Evolutionary conservation across 805 yeast genomes (phyloP).

Genomic region (Isabelozyma gotoi): DNA sequence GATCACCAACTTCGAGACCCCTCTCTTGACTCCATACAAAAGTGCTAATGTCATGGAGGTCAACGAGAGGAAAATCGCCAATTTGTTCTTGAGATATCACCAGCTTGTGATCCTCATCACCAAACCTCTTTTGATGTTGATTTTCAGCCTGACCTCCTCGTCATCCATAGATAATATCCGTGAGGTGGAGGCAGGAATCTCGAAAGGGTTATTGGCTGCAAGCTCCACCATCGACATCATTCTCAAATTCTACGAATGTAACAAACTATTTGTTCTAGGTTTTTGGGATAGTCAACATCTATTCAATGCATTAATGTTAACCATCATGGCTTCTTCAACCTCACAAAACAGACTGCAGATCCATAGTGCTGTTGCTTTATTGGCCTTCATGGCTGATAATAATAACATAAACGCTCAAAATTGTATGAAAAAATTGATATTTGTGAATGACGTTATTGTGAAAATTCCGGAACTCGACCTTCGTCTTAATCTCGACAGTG

Average conservation of each 20-base stretch:
- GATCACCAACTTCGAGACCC: slow-evolving; percentile 30
- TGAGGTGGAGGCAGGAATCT: slow-evolving; percentile 24
- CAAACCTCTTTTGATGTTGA: slow-evolving; percentile 33
- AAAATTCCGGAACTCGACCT: slow-evolving; percentile 23
- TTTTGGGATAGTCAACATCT: slow-evolving; percentile 43
- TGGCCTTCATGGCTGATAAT: slow-evolving; percentile 32
- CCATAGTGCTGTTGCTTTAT: slow-evolving; percentile 26
- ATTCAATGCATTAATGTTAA: slow-evolving; percentile 28
- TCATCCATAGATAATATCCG: slow-evolving; percentile 19
- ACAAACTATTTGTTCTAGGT: slow-evolving; percentile 33
- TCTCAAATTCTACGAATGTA: slow-evolving; percentile 23
- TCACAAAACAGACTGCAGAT: slow-evolving; percentile 14
- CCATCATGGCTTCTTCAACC: slow-evolving; percentile 25
- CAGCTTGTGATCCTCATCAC: slow-evolving; percentile 31
- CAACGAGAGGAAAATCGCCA: slow-evolving; percentile 27
- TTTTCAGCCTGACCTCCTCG: slow-evolving; percentile 23
- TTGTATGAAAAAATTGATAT: slow-evolving; percentile 26
- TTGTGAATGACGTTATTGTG: slow-evolving; percentile 18
- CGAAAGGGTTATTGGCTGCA: slow-evolving; percentile 28
- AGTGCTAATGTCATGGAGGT: slow-evolving; percentile 16
- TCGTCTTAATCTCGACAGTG: slow-evolving; percentile 16
- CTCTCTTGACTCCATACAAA: slow-evolving; percentile 23
- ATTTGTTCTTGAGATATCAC: slow-evolving; percentile 34
- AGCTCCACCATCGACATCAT: slow-evolving; percentile 29
- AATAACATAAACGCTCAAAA: slow-evolving; percentile 36